These are phyloP conservation scores for Colletotrichum godetiae DNA, from an alignment of 2,329 filamentous ascomycete genomes.

Conservation along the genomic window DNA sequence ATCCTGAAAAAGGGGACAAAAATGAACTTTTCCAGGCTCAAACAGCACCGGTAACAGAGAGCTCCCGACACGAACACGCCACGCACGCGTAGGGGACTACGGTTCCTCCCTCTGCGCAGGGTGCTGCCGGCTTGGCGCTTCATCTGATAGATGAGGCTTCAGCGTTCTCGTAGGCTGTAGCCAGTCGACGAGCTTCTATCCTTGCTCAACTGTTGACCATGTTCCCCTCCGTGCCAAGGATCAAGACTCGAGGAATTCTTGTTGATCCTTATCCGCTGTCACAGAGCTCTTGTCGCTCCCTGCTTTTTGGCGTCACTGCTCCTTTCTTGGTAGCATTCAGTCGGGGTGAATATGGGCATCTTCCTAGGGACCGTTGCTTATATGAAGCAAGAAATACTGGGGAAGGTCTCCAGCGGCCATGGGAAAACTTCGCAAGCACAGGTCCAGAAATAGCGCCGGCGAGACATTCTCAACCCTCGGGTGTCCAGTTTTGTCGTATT, in stretches of 20 bases:
- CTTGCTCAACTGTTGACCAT: neutral
- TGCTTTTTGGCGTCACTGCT: constrained; percentile 18
- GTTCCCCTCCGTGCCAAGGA: constrained; percentile 10
- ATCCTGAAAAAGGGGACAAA: neutral
- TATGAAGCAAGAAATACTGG: constrained; percentile 31
- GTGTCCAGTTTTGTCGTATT: neutral
- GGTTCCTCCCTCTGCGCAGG: constrained; percentile 32
- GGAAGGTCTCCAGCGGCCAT: constrained; percentile 17
- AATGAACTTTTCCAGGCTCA: neutral
- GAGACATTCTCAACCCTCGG: neutral
- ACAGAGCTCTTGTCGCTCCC: neutral
- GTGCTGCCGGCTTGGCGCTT: constrained; percentile 33
- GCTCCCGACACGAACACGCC: neutral
- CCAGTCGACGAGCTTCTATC: constrained; percentile 19
- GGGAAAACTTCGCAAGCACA: neutral
- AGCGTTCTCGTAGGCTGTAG: neutral
- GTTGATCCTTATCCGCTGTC: constrained; percentile 15
- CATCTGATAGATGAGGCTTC: constrained; percentile 30
- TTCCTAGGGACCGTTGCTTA: constrained; percentile 17
- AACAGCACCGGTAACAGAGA: neutral
- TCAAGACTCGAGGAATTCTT: neutral
- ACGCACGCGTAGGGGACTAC: neutral
- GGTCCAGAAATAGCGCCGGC: constrained; percentile 15
- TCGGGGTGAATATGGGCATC: constrained; percentile 13
- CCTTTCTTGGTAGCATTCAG: constrained; percentile 11